phyloP scores from a whole-genome alignment of 768 basidiomycete genomes.

The Mycena epipterygia region DNA sequence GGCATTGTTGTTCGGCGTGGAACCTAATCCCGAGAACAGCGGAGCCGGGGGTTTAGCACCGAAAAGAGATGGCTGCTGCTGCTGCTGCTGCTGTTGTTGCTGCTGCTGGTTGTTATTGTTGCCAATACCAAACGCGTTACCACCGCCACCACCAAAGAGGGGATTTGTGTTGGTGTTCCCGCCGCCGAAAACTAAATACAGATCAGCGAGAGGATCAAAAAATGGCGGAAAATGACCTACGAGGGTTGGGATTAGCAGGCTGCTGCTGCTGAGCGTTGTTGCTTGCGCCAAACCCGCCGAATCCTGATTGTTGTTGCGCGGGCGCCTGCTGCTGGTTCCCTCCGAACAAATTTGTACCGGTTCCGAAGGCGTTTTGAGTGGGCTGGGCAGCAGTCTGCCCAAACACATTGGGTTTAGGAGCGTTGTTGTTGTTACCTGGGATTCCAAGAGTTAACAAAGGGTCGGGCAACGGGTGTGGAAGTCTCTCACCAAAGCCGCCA shows the following conservation, averaged over 20 bases:
- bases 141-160: conserved; percentile 55
- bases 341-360: conserved; percentile 49
- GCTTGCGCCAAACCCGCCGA: conserved; percentile 45
- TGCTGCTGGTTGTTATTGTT: conserved; percentile 46
- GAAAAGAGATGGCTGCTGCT: conserved; percentile 52
- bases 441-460: conserved; percentile 45
- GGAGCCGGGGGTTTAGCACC: conserved; percentile 56
- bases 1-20: conserved; percentile 45
- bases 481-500: conserved; percentile 23
- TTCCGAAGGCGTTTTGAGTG: conserved; percentile 54
- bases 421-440: conserved; percentile 47
- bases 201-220: conserved; percentile 3
- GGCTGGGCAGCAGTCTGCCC: conserved; percentile 59
- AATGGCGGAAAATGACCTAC: conserved; percentile 42
- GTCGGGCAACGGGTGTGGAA: not conserved
- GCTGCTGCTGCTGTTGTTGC: conserved; percentile 53
- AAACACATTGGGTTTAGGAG: conserved; percentile 63
- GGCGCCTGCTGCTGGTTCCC: conserved; percentile 52
- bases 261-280: conserved; percentile 53
- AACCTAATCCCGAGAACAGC: conserved; percentile 45
- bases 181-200: conserved; percentile 48
- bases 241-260: conserved; percentile 46
- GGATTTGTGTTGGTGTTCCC: conserved; percentile 23
- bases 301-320: conserved; percentile 44
- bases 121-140: conserved; percentile 48